A percentile compares a stretch with the other conserved stretches of the same genome.
phyloP scores from a whole-genome alignment of 2,329 filamentous ascomycete genomes.

The Talaromyces funiculosus region DNA sequence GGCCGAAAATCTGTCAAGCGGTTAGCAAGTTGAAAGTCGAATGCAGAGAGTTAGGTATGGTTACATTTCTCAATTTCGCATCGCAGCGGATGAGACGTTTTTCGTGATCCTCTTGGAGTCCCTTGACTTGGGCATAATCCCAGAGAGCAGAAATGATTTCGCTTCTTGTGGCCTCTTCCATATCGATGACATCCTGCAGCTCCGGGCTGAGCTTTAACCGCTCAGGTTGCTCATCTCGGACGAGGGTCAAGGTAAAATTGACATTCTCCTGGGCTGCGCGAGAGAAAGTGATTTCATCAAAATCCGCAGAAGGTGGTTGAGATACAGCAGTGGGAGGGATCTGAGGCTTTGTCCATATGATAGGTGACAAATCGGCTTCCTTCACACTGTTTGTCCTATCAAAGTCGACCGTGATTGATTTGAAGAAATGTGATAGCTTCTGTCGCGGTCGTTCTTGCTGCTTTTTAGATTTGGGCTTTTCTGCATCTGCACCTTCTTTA shows the following conservation, averaged over 20 bases:
- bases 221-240: conserved; percentile 78
- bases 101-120: conserved; percentile 89
- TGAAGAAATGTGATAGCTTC: conserved; percentile 48
- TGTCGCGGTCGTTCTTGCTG: conserved; percentile 29
- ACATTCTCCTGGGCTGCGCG: conserved; percentile 86
- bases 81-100: conserved; percentile 90
- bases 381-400: conserved; percentile 40
- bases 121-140: conserved; percentile 86
- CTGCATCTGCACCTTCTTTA: conserved; percentile 45
- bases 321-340: conserved; percentile 46
- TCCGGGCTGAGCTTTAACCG: conserved; percentile 73
- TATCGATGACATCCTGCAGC: conserved; percentile 78
- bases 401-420: conserved; percentile 47
- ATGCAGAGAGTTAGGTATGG: conserved; percentile 18
- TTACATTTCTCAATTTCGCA: conserved; percentile 68
- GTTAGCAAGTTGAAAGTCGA: not conserved
- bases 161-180: conserved; percentile 76
- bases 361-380: conserved; percentile 39
- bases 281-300: conserved; percentile 88
- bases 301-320: conserved; percentile 64
- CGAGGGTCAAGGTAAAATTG: conserved; percentile 83
- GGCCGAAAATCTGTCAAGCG: conserved; percentile 58
- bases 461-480: conserved; percentile 22
- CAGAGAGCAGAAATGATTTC: conserved; percentile 88
- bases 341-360: conserved; percentile 85